These are phyloP conservation scores for Penicillium steckii DNA, from an alignment of 495 filamentous ascomycete species.

Conservation along the genomic window DNA sequence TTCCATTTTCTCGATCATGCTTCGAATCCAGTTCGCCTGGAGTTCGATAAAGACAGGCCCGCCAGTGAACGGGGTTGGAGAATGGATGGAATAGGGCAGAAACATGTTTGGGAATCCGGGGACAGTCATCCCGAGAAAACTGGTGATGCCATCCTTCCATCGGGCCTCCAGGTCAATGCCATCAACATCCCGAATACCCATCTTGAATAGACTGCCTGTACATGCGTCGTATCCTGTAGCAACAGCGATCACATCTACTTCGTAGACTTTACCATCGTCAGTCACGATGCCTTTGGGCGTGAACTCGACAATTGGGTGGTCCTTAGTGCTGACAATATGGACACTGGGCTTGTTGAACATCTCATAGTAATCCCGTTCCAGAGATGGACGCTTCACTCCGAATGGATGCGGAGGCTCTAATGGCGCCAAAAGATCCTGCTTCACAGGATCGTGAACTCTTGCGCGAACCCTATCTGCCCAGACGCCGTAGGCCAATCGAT, in stretches of 20 bases:
- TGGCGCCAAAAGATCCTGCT: constrained; percentile 55
- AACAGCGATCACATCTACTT: constrained; percentile 52
- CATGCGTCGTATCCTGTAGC: constrained; percentile 57
- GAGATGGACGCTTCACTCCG: constrained; percentile 53
- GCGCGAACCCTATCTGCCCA: constrained; percentile 40
- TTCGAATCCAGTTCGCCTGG: constrained; percentile 49
- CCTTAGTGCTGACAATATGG: constrained; percentile 50
- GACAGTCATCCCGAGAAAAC: constrained; percentile 48
- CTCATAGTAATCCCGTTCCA: constrained; percentile 58
- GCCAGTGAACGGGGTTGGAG: constrained; percentile 49
- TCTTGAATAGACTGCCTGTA: constrained; percentile 46
- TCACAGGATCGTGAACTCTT: constrained; percentile 47
- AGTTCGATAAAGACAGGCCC: constrained; percentile 48
- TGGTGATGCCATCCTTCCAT: constrained; percentile 38
- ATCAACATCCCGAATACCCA: constrained; percentile 41
- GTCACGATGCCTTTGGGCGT: constrained; percentile 40
- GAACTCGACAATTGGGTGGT: constrained; percentile 49
- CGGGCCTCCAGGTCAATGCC: constrained; percentile 38
- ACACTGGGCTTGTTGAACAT: constrained; percentile 56
- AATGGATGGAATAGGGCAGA: constrained; percentile 47
- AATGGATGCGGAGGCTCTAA: constrained; percentile 49
- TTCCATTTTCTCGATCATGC: constrained; percentile 41
- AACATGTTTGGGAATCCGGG: constrained; percentile 54
- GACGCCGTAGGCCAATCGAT: constrained; percentile 3
- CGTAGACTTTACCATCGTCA: constrained; percentile 35